Evolutionary conservation across 148 eudicot species (phyloP).

Genomic region (Rhododendron ovatum): DNA sequence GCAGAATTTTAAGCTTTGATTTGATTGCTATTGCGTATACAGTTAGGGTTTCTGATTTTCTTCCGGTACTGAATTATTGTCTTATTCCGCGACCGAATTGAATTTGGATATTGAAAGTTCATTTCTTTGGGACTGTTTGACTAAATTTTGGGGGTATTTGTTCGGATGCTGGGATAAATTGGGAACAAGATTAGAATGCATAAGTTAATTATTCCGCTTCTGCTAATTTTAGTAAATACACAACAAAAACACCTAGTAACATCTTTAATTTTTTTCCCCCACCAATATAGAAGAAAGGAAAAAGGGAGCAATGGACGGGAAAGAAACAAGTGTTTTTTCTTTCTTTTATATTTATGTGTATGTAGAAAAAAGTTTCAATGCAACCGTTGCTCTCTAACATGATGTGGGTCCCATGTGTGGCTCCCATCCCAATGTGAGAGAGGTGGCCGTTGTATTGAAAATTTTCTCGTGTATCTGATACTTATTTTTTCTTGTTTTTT

Average conservation of each 20-base stretch:
- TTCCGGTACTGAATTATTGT: background rate
- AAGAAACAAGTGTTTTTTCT: background rate
- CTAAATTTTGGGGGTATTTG: background rate
- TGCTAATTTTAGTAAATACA: background rate
- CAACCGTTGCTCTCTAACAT: background rate
- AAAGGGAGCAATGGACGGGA: background rate
- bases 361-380: background rate
- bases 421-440: no score
- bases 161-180: background rate
- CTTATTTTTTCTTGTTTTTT: background rate
- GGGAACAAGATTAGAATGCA: background rate
- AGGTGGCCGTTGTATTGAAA: no score
- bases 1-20: background rate
- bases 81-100: background rate
- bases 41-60: constrained; percentile 8
- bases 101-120: background rate
- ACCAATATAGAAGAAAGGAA: background rate
- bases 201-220: background rate
- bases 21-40: background rate
- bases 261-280: background rate
- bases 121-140: background rate
- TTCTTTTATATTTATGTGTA: no score
- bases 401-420: no score
- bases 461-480: background rate
- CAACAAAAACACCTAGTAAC: background rate